Evolutionary conservation across 1,284 basidiomycete species (phyloP), one percentile per base, ranked within the genome.

Genomic region (Puccinia polysora): DNA sequence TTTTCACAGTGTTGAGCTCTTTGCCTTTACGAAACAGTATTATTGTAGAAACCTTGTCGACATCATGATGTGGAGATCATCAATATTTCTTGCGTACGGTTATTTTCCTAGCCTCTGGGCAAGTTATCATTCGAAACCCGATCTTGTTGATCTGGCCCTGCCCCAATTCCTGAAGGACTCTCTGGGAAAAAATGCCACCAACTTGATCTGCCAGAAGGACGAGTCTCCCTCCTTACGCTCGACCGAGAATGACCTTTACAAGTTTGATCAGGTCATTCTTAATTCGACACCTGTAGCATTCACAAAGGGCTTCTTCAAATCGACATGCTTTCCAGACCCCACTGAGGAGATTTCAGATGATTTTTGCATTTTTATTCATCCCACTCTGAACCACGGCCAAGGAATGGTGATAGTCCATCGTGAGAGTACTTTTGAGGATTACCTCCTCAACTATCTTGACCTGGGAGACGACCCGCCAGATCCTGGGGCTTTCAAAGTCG

Each of bases 351-450:
- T 45, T 6, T 20, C 12, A 20, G 65, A 58, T 8, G 8, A 38
- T 4, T 55, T 56, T 43, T 68, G 65, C n/a, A 68, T 68, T 1
- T 68, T 56, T 58, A 23, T 68, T 28, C 56, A 58, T 30, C 55
- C 52, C 38, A 55, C 65, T 38, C 40, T 68, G 23, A 58, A 68
- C 32, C 65, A 58, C 7, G 65, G 65, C 14, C 34, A 58, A 55
- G 65, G 65, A n/a, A 68, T 68, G 65, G 65, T 68, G 30, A 47
- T 56, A 20, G 38, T 68, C 28, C 25, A 52, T 2, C 23, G 34
- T 12, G 10, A 23, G 32, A 20, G 36, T 8, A 4, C 36, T 18
- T 52, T 65, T 2, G 30, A 50, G 23, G 30, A 52, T 0, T 50
- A 47, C 25, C 32, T 65, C 23, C 36, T 25, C 4, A 4, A 12